Percentiles rank a stretch among this genome's conserved stretches.
These are phyloP conservation scores for Ricinus communis DNA, from an alignment of 345 rosid genomes.

Conservation along the genomic window DNA sequence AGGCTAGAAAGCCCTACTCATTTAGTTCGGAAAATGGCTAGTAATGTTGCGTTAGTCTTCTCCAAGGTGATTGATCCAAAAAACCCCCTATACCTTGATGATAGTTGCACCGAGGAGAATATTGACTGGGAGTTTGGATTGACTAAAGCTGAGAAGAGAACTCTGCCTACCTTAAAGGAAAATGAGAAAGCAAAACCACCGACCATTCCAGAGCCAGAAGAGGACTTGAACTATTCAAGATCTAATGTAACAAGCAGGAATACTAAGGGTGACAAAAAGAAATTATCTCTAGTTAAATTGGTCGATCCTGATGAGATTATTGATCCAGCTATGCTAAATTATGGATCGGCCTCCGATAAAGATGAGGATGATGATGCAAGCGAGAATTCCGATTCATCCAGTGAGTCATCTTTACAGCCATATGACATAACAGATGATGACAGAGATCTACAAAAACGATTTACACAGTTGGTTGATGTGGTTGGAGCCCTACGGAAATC, in stretches of 20 bases:
- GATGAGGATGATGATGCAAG: conserved; percentile 56
- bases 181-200: conserved; percentile 35
- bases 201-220: conserved; percentile 30
- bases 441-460: conserved; percentile 58
- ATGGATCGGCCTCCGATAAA: conserved; percentile 54
- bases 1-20: conserved; percentile 86
- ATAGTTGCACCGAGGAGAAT: conserved; percentile 55
- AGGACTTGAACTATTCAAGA: conserved; percentile 24
- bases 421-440: conserved; percentile 89
- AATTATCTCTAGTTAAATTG: conserved; percentile 38
- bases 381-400: conserved; percentile 63
- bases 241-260: conserved; percentile 27
- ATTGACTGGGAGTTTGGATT: conserved; percentile 90
- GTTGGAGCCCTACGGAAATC: conserved; percentile 87
- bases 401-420: conserved; percentile 84
- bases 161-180: conserved; percentile 28
- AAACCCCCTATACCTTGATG: conserved; percentile 88
- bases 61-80: conserved; percentile 88
- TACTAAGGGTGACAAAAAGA: conserved; percentile 42
- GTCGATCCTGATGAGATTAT: conserved; percentile 90
- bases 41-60: conserved; percentile 75
- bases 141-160: conserved; percentile 35
- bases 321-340: conserved; percentile 68
- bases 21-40: conserved; percentile 82
- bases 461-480: conserved; percentile 86